Base-by-base conservation (phyloP, 495 filamentous ascomycete species). In the Aspergillus biplanus region DNA sequence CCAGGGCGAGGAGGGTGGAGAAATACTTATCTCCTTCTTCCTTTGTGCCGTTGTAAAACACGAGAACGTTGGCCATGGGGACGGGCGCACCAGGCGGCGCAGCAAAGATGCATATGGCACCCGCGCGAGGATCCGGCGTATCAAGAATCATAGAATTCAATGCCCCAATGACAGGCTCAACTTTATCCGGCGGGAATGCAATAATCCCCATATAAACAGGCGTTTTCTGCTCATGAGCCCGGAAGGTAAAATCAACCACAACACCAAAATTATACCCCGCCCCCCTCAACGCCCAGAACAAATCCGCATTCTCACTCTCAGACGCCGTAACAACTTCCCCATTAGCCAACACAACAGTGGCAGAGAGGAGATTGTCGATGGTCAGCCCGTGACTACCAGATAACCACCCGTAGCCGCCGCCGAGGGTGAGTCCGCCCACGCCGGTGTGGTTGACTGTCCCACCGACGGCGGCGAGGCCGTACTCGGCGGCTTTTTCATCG, bases 401-500 rank as follows among this genome's bases (percentile, higher is more conserved):
- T 7, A 86, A 71, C 61, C 71, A 78, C 9, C 83, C 83, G 59
- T 82, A 81, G 5, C 85, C 83, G 4, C 83, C 84, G 16, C 83
- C 81, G 0, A 86, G 73, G 4, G 80, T 82, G 39, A 83, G 56
- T 1, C 85, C 84, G 12, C 79, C 83, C 18, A 86, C 78, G 18
- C 85, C 83, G n/a, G 78, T 83, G 57, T 83, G 74, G 62, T 82
- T 81, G 16, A 85, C 78, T 1, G 80, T 83, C 9, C 84, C 82
- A 3, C 83, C 83, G 16, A 86, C 83, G 31, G 74, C 79, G 7
- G 82, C 84, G 4, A 86, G 73, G 6, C 76, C 76, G 63, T 58
- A 33, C 15, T 58, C 13, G 47, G 35, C 47, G n/a, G 55, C 50
- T 5, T 52, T 48, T 12, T 47, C 47, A 15, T 49, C 47, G 39